Conservation (phyloP, 768 basidiomycete species). For the Kwoniella shandongensis region DNA sequence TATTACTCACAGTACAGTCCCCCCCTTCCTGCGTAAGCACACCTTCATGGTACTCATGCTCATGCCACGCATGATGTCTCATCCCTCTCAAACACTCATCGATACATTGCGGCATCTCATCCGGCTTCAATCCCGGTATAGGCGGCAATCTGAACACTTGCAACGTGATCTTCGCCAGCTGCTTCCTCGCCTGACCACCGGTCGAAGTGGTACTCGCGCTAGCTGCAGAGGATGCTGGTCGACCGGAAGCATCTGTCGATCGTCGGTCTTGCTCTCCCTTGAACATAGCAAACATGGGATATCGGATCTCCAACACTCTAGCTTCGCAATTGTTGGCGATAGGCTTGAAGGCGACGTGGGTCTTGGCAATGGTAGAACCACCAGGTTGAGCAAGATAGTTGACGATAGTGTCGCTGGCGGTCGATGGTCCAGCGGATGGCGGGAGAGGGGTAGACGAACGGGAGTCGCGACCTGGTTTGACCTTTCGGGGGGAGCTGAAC, state of each 20-base stretch:
- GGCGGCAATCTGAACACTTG: slow-evolving; percentile 89
- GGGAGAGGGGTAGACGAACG: slow-evolving; percentile 21
- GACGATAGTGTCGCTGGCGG: slow-evolving; percentile 37
- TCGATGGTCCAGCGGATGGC: slow-evolving; percentile 29
- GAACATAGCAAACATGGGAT: slow-evolving; percentile 54
- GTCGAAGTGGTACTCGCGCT: slow-evolving; percentile 5
- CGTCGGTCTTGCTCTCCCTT: slow-evolving; percentile 42
- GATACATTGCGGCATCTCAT: slow-evolving; percentile 82
- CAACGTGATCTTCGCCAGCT: slow-evolving; percentile 82
- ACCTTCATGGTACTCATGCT: slow-evolving; percentile 88
- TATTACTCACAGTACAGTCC: slow-evolving; percentile 75
- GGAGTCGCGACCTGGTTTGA: slow-evolving; percentile 36
- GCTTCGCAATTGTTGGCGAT: slow-evolving; percentile 80
- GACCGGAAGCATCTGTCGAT: slow-evolving; percentile 4
- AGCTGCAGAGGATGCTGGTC: slow-evolving; percentile 20
- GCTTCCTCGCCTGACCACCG: slow-evolving; percentile 57
- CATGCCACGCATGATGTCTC: slow-evolving; percentile 88
- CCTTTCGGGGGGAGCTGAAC: slow-evolving; percentile 56
- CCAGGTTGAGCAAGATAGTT: slow-evolving; percentile 44
- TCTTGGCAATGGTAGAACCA: slow-evolving; percentile 68
- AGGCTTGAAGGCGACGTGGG: slow-evolving; percentile 85
- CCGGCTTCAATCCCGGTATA: slow-evolving; percentile 73
- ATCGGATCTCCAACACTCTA: slow-evolving; percentile 69
- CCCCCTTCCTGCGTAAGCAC: slow-evolving; percentile 89
- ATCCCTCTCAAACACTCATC: slow-evolving; percentile 89